phyloP scores from a whole-genome alignment of 306 rosid species.

The Amphicarpaea edgeworthii region DNA sequence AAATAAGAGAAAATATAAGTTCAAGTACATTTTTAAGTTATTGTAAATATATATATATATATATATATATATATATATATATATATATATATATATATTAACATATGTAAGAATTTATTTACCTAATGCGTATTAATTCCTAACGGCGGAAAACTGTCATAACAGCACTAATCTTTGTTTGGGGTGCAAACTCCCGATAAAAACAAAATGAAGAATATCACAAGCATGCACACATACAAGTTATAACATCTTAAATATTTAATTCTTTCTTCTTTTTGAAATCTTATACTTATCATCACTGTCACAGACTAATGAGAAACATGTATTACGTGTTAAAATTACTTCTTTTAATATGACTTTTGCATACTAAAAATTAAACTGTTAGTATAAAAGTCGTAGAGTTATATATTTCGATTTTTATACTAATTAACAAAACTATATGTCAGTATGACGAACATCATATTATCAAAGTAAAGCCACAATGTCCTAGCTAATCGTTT shows the following conservation, averaged over 20 bases:
- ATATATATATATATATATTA: too few relatives aligned
- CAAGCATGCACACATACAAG: not conserved
- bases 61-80: too few relatives aligned
- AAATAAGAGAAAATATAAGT: too few relatives aligned
- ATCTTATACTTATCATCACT: not conserved
- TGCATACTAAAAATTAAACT: too few relatives aligned
- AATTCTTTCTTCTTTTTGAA: not conserved
- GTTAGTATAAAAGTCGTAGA: not conserved
- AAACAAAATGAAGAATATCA: not conserved
- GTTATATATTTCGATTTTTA: not conserved
- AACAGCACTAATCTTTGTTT: not conserved
- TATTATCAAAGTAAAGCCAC: not conserved
- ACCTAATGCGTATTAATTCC: not conserved
- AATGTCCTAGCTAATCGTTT: not conserved
- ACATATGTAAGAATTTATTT: not conserved
- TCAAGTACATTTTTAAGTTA: too few relatives aligned
- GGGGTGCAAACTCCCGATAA: not conserved
- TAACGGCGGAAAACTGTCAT: not conserved
- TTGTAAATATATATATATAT: too few relatives aligned
- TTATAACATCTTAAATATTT: not conserved
- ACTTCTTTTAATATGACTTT: not conserved
- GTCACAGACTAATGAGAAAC: not conserved
- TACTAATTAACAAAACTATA: not conserved
- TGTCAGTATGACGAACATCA: not conserved
- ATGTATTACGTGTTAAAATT: not conserved